Evolutionary conservation across 768 basidiomycete genomes (phyloP), one percentile per base, ranked within the genome.

Genomic region (Boletales sp.): DNA sequence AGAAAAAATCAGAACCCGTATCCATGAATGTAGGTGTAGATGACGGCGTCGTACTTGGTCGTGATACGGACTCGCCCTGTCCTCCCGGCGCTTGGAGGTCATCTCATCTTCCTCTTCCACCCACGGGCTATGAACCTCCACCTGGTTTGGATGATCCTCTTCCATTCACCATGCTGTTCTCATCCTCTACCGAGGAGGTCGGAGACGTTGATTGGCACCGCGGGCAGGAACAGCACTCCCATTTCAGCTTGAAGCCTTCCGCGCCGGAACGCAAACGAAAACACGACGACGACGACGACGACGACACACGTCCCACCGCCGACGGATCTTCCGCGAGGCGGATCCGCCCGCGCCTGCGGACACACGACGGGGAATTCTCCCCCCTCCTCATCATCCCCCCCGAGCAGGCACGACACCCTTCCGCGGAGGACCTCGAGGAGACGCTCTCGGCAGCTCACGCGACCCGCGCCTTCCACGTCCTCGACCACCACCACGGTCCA

Each of bases 381-480:
- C 61, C 64, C 30, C 61, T 66, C 41, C 56, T 64, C 35, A 18
- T 55, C 3, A 51, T 58, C 39, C 50, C 64, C 31, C 58, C 56
- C 3, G 28, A 19, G 6, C 41, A n/a, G 11, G 45, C 44, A 15
- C 45, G 13, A 31, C n/a, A n/a, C 30, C 8, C 9, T 6, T 5
- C 25, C 33, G 13, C 6, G 9, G 50, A 50, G 17, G 54, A 46
- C 6, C 47, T 45, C n/a, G 53, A 46, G 18, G 53, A 50, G 18
- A 58, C 17, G 34, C 35, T 48, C n/a, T 36, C 21, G 21, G 33
- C 31, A 13, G 31, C 39, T n/a, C 38, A 31, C 45, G 14, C 19
- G 28, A 46, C 30, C 28, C 32, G 15, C 10, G 33, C 40, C 17
- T 4, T n/a, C 31, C 21, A 8, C 25, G 18, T 50, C 51, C 21